Conservation (phyloP, 2,329 filamentous ascomycete genomes). For the Scedosporium aurantiacum region DNA sequence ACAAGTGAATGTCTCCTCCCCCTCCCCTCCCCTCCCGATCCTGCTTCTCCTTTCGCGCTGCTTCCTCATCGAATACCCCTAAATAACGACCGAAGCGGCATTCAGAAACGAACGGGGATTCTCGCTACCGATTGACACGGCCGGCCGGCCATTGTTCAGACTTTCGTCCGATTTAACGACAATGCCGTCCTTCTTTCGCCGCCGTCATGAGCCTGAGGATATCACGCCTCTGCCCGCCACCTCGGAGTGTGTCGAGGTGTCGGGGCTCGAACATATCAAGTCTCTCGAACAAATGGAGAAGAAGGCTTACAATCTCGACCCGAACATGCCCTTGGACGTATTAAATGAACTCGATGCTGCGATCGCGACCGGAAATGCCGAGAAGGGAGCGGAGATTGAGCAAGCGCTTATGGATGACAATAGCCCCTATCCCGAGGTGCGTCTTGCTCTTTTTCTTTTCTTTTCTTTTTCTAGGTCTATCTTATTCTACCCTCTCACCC, state of each 20-base stretch:
- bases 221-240: slow-evolving; percentile 30
- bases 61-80: neutral
- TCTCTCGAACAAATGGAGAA: slow-evolving; percentile 43
- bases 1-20: neutral
- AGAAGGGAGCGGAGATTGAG: slow-evolving; percentile 45
- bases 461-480: neutral
- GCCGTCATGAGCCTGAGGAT: slow-evolving; percentile 33
- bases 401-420: slow-evolving; percentile 51
- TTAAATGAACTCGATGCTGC: slow-evolving; percentile 49
- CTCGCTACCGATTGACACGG: neutral
- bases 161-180: neutral
- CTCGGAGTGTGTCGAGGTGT: slow-evolving; percentile 25
- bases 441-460: slow-evolving; percentile 12
- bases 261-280: slow-evolving; percentile 29
- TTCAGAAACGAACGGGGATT: neutral
- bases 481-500: too few relatives aligned
- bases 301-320: slow-evolving; percentile 50
- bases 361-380: slow-evolving; percentile 41
- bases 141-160: neutral
- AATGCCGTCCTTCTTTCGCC: slow-evolving; percentile 26
- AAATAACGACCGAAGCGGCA: neutral
- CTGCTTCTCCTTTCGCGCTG: neutral
- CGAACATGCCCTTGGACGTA: slow-evolving; percentile 53
- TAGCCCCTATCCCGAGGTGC: slow-evolving; percentile 55
- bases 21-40: neutral